Evolutionary conservation across 306 rosid species (phyloP), one percentile per base, ranked within the genome.

Genomic region (Prunus mira): DNA sequence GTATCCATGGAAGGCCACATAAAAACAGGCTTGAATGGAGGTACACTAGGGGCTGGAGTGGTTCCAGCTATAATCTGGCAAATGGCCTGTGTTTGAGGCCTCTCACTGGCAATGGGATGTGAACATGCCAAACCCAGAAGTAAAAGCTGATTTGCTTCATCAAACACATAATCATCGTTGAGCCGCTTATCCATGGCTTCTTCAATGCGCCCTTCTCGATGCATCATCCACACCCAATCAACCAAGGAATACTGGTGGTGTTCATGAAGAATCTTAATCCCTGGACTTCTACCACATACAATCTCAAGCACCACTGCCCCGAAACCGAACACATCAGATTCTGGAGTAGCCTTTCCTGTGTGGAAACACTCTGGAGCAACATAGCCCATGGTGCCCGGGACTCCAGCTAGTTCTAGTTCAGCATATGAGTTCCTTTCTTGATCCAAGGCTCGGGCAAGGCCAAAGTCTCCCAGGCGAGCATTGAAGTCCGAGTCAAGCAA

Each of bases 321-420:
- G 24, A 84, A 87, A 34, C 91, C 77, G 28, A 77, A 87, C 76
- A 87, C 87, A 47, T 82, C 87, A 28, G 91, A 82, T 52, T 84
- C 91, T 4, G 82, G 91, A 27, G 88, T 75, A 22, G 88, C 88
- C 73, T 54, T 82, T 12, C 91, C 88, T 28, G 84, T 81, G 68
- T 87, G 91, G 78, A 87, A 87, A 76, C 91, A 84, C 73, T 87
- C 91, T 0, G 87, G 91, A 50, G 88, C 88, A 45, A 84, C 91
- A 57, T 87, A 84, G n/a, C 91, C 91, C 71, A 82, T 73, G 34
- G 91, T 87, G 72, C 91, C 91, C 0, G 84, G 69, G 18, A 87
- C 82, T 63, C 88, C 85, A 10, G 80, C 72, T 67, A 58, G 18
- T 46, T 71, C 80, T 18, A 84, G 67, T 69, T 87, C 91, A 13